phyloP scores from a whole-genome alignment of 192 early-diverging fungal species.

The Entomortierella lignicola region DNA sequence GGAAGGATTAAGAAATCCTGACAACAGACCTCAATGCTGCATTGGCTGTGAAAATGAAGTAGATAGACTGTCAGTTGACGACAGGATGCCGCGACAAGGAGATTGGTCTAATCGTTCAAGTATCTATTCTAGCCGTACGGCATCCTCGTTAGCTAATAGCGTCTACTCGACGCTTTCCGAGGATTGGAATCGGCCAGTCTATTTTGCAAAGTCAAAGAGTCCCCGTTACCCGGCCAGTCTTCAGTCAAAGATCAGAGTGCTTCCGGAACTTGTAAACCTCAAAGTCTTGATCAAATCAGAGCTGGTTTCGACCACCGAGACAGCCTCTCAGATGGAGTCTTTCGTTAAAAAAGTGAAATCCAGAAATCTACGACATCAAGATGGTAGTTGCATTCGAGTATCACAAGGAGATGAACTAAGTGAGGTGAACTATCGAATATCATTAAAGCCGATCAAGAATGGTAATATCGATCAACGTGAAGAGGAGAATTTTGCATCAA shows the following conservation, averaged over 20 bases:
- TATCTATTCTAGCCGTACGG: background rate
- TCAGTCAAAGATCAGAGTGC: constrained; percentile 1
- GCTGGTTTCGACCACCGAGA: background rate
- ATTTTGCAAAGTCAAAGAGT: constrained; percentile 25
- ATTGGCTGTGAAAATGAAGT: too few species aligned
- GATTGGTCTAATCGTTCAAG: background rate
- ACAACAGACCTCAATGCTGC: too few species aligned
- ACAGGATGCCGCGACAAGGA: too few species aligned
- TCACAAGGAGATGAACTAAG: background rate
- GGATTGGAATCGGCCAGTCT: constrained; percentile 25
- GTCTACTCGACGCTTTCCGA: constrained; percentile 33
- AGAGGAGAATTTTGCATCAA: background rate
- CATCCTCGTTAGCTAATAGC: constrained; percentile 12
- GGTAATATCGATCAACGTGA: background rate
- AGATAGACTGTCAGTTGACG: too few species aligned
- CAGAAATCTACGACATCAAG: background rate
- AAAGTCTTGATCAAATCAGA: background rate
- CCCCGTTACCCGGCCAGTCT: constrained; percentile 10
- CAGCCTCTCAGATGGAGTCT: background rate
- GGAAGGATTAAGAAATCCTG: too few species aligned
- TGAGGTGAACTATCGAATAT: background rate
- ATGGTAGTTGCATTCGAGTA: background rate
- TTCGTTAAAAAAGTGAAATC: background rate
- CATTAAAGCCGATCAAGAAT: background rate
- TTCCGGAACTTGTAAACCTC: background rate